Evolutionary conservation across 1,284 basidiomycete species (phyloP), one percentile per base, ranked within the genome.

Genomic region (Gymnopus androsaceus): DNA sequence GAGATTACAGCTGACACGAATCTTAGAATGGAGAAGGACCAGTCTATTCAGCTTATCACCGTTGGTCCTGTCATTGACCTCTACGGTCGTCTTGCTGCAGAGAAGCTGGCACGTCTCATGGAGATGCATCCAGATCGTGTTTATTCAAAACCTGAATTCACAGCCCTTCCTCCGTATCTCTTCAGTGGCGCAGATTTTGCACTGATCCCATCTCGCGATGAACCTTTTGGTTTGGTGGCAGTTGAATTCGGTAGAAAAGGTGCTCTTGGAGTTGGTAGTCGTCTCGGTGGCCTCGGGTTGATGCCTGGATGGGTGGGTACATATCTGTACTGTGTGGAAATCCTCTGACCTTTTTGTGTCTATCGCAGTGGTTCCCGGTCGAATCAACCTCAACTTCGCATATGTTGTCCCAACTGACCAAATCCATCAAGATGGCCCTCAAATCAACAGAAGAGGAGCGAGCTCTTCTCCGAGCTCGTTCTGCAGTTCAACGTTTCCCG

Each of bases 191-290:
- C 94, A 45, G 94, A 96, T 70, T 96, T 96, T 63, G 94, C 94
- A 21, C 75, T 96, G 55, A 96, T 96, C 64, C 94, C 94, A 3
- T 95, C 92, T 59, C 89, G 94, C 74, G 94, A 96, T 69, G 94
- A 96, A 67, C 94, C 94, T 1, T 96, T 96, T 73, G 94, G 94
- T 77, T 77, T 95, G 46, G 94, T 95, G 41, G 94, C 94, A 56
- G 94, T 96, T 63, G 94, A 95, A 70, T 96, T 96, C 73, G 94
- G 94, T 72, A 81, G 94, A 64, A 95, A 95, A 74, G 94, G 94
- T 80, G 94, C 94, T 58, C 82, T 96, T 53, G 94, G 94, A 78
- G 94, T 96, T 62, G 94, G 94, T 65, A 85, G 88, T 75, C 89
- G 94, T 68, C 81, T 95, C 27, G 94, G 94, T 71, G 94, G 94